Base-by-base conservation (phyloP, 768 basidiomycete genomes). In the Lentinula sp. region DNA sequence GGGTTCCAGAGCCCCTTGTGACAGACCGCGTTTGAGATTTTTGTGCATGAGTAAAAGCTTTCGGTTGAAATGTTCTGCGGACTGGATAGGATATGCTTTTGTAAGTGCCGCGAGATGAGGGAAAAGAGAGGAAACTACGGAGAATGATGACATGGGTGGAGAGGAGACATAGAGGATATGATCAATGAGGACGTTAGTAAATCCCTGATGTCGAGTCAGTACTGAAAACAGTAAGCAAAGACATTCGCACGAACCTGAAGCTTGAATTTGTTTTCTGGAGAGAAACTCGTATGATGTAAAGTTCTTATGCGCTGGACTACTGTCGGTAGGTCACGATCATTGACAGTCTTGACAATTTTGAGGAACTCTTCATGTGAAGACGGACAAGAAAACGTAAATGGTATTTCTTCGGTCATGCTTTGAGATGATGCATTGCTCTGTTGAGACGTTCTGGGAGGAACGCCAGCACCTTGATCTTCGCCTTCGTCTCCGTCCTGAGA, bases 41-140 rank as follows among this genome's bases (percentile, higher is more conserved):
- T 94, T 95, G 72, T 98, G 87, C 93, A 98, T 97, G 5, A 97
- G 74, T 9, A 79, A 75, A 48, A 98, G 80, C 73, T 98, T 98
- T 32, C 82, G 76, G 62, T 90, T 84, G 72, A 95, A 93, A 68
- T 85, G 81, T 56, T 84, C 81, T 0, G 95, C 95, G 7, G 87
- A 79, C 50, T 87, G 82, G 59, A 91, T 82, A 1, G 95, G 93
- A 72, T 95, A 95, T 8, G 88, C 77, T 64, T 85, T 85, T 16
- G 88, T 84, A 60, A 98, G 84, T 21, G 89, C 80, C 66, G 82
- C 83, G 49, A 98, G 75, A 62, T 96, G 95, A 3, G 89, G 88
- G 23, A 90, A 73, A 43, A 98, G 80, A 21, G 81, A 73, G 13
- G 84, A 81, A 55, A 95, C 74, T 21, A 88, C 74, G 42, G 74